Evolutionary conservation across 768 basidiomycete genomes (phyloP), one percentile per base, ranked within the genome.

Genomic region (Suillus clintonianus): DNA sequence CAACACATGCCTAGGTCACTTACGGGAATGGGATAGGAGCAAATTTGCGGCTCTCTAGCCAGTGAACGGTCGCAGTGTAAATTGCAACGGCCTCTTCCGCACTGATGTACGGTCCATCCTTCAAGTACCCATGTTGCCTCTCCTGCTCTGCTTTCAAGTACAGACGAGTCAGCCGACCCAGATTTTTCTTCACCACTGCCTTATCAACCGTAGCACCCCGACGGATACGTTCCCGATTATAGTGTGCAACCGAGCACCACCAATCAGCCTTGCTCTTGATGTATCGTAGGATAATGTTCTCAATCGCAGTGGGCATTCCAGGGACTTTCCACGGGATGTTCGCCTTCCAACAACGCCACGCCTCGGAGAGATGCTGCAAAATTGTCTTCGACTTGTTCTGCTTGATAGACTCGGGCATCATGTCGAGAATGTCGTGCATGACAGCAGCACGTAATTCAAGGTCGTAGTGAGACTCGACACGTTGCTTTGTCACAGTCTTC

Each of bases 311-410:
- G 0, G 95, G 95, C 97, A 99, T 99, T 43, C 97, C 97, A 11
- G 96, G 97, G 2, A 99, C 97, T 78, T 99, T 99, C 97, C 97
- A 99, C 24, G 97, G 97, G 71, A 99, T 95, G 72, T 95, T 95
- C 4, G 93, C 93, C 77, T 95, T 95, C 93, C 93, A 95, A 78
- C 96, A 98, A 69, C 97, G 85, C 97, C 97, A 99, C 11, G 97
- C 97, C 75, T 99, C 97, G 4, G 96, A 97, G 68, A 99, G 79
- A 75, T 99, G 97, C 76, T 99, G 97, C 74, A 99, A 73, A 68
- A 99, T 99, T 13, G 97, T 99, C 83, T 99, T 99, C n/a, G 95
- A 89, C 82, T 99, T 99, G 80, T 99, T 99, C 78, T 96, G 95
- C 79, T 96, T 96, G 82, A 99, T 96, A 2, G 93, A 95, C 77